Evolutionary conservation across 768 basidiomycete species (phyloP), one percentile per base, ranked within the genome.

Genomic region (Clavulina sp.): DNA sequence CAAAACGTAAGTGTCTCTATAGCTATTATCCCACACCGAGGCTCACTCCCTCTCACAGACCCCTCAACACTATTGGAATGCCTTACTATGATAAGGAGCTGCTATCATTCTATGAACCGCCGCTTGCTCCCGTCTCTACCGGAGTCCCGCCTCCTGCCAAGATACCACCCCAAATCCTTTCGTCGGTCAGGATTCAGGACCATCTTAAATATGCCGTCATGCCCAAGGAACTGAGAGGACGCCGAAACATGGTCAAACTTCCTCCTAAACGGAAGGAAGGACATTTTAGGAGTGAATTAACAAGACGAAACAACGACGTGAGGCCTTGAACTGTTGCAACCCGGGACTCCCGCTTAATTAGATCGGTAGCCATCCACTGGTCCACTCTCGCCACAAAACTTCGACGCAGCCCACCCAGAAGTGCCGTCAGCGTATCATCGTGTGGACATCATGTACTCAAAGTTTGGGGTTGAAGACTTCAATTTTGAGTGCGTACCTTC

Each of bases 401-500:
- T 65, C 3, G 69, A 72, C 48, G 77, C 78, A 51, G 70, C 74
- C 49, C 67, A 64, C 19, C 70, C 69, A 28, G 73, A 77, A 28
- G 75, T 89, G 46, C 87, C 92, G 0, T 75, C 73, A 51, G 73
- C 79, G 54, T 99, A 95, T 63, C 79, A 84, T 53, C 82, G 81
- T 59, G 91, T 95, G 16, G 92, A 96, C 66, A 99, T 99, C 60
- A 88, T 92, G 64, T 99, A 99, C 63, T 92, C 87, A 34, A 93
- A 92, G 60, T 99, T 99, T 60, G 93, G 93, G 3, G 87, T 97
- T 18, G 93, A 96, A 62, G 93, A 99, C 65, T 99, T 99, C 60
- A 95, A 99, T 65, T 99, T 99, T 60, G 93, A 75, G 91, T 88
- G 62, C 52, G 73, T 41, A 18, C n/a, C 34, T 52, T 19, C 38